These are phyloP conservation scores for Ogataea pilisensis DNA, from an alignment of 805 yeast genomes.

Conservation along the genomic window DNA sequence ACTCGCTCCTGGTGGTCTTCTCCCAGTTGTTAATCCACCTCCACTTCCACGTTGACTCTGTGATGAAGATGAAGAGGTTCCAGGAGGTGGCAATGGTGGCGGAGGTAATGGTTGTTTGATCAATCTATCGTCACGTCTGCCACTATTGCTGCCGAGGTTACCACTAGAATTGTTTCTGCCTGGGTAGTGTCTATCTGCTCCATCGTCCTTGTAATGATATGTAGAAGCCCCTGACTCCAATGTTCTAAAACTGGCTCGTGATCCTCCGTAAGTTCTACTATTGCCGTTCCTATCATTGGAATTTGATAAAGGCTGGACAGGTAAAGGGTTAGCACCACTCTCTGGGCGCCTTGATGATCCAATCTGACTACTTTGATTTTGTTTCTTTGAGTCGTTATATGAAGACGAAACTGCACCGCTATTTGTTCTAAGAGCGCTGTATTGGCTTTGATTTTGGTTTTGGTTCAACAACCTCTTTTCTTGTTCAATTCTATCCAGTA, in stretches of 20 bases:
- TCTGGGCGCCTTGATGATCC: too few species aligned
- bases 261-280: not conserved
- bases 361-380: too few species aligned
- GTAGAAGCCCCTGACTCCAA: not conserved
- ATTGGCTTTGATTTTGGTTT: too few species aligned
- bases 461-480: constrained; percentile 13
- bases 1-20: not conserved
- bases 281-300: not conserved
- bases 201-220: not conserved
- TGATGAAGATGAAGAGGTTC: constrained; percentile 11
- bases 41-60: not conserved
- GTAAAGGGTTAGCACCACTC: too few species aligned
- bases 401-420: not conserved
- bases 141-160: not conserved
- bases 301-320: not conserved
- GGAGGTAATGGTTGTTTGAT: not conserved
- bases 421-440: too few species aligned
- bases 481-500: constrained; percentile 14
- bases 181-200: not conserved
- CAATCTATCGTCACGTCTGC: not conserved
- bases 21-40: not conserved
- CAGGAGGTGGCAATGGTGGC: constrained; percentile 15
- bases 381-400: not conserved
- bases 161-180: too few species aligned
- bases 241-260: not conserved